phyloP scores from a whole-genome alignment of 2,329 filamentous ascomycete genomes.

The Penicillium paneum region DNA sequence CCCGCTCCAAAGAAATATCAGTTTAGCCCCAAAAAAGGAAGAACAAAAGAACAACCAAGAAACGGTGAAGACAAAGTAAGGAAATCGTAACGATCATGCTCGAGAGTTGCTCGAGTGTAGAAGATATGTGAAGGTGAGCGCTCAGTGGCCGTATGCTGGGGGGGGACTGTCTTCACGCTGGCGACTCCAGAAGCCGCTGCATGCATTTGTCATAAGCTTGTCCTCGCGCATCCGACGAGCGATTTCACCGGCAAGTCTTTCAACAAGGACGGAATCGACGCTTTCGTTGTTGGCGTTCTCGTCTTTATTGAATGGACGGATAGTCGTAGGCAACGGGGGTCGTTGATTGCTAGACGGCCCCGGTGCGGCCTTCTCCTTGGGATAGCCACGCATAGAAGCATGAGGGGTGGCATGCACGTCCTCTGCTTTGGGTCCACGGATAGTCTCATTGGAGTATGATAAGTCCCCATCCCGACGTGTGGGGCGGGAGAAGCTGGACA shows the following conservation, averaged over 20 bases:
- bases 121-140: background rate
- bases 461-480: slow-evolving; percentile 25
- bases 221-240: slow-evolving; percentile 81
- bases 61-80: background rate
- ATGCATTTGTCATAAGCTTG: slow-evolving; percentile 51
- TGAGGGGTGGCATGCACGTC: slow-evolving; percentile 38
- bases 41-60: background rate
- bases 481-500: slow-evolving; percentile 28
- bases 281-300: slow-evolving; percentile 30
- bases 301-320: slow-evolving; percentile 37
- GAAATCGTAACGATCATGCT: slow-evolving; percentile 23
- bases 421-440: slow-evolving; percentile 15
- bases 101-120: slow-evolving; percentile 12
- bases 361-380: slow-evolving; percentile 29
- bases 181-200: slow-evolving; percentile 39
- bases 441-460: slow-evolving; percentile 27
- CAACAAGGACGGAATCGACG: slow-evolving; percentile 48
- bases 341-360: slow-evolving; percentile 23
- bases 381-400: slow-evolving; percentile 22
- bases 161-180: slow-evolving; percentile 41
- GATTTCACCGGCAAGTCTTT: slow-evolving; percentile 86
- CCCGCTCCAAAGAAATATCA: slow-evolving; percentile 23
- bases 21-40: slow-evolving; percentile 4
- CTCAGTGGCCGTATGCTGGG: slow-evolving; percentile 46
- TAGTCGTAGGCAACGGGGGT: slow-evolving; percentile 30